phyloP scores from a whole-genome alignment of 129 eudicot genomes.

The Dittrichia graveolens region DNA sequence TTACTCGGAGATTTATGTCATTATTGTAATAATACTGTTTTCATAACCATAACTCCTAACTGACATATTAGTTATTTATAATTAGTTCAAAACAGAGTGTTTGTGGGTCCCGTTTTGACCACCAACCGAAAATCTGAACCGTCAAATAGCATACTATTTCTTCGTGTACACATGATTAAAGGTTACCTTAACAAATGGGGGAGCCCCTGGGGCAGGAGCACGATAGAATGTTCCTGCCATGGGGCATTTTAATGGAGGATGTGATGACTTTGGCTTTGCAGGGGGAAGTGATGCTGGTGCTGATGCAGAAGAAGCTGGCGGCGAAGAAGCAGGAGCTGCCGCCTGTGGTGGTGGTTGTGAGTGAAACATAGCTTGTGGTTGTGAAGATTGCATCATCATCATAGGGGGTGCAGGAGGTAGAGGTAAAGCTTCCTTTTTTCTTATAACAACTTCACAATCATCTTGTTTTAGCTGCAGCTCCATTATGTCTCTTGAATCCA shows the following conservation, averaged over 20 bases:
- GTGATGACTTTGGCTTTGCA: constrained; percentile 52
- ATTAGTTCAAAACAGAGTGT: no score
- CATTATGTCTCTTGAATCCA: constrained; percentile 87
- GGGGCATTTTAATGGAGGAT: constrained; percentile 76
- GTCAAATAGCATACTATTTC: neutral
- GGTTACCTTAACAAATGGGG: constrained; percentile 76
- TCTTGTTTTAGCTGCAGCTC: constrained; percentile 81
- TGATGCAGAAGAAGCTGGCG: constrained; percentile 47
- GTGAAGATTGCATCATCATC: constrained; percentile 56
- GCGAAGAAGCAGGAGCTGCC: constrained; percentile 44
- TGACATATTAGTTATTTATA: no score
- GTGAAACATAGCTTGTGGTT: constrained; percentile 45
- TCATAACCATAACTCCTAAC: neutral
- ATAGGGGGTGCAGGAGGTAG: constrained; percentile 58
- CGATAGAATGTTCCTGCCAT: constrained; percentile 93
- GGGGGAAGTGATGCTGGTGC: constrained; percentile 45
- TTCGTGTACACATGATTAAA: neutral
- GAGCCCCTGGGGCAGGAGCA: constrained; percentile 80
- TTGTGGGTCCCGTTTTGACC: no score
- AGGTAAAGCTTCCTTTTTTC: constrained; percentile 74
- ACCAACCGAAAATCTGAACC: neutral
- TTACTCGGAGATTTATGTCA: neutral
- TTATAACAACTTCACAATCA: constrained; percentile 67
- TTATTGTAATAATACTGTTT: neutral
- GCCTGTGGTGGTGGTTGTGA: constrained; percentile 40